Percentiles rank a stretch among this genome's conserved stretches.
Evolutionary conservation across 2,329 filamentous ascomycete genomes (phyloP).

Genomic region (Leptoxyphium fumago): DNA sequence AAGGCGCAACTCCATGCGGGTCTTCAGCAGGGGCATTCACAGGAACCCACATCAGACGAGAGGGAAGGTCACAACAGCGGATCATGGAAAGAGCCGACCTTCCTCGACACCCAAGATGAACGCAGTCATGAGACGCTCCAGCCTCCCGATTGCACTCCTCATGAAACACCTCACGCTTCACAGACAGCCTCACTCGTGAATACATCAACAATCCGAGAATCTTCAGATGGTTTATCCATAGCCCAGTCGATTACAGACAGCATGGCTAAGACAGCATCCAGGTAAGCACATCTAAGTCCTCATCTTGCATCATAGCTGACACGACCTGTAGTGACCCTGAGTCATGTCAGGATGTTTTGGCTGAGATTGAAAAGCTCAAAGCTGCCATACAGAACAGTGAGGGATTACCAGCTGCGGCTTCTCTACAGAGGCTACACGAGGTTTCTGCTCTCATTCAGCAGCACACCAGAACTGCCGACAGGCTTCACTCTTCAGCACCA

Average conservation of each 20-base stretch:
- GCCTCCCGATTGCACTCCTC: too few relatives aligned
- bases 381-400: neutral
- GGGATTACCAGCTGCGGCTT: constrained; percentile 4
- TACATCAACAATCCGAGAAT: neutral
- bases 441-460: neutral
- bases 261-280: neutral
- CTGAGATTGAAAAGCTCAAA: neutral
- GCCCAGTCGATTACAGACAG: neutral
- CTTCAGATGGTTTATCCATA: neutral
- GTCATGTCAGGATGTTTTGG: neutral
- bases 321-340: too few relatives aligned
- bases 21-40: too few relatives aligned
- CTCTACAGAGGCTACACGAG: constrained; percentile 9
- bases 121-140: too few relatives aligned
- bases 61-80: too few relatives aligned
- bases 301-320: too few relatives aligned
- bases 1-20: neutral
- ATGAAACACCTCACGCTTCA: neutral
- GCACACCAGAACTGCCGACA: neutral
- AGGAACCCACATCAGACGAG: too few relatives aligned
- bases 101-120: too few relatives aligned
- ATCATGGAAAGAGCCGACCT: too few relatives aligned
- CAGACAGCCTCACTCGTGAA: neutral
- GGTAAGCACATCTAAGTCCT: neutral
- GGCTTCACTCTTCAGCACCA: constrained; percentile 3